These are phyloP conservation scores for Gossypium raimondii DNA, from an alignment of 345 rosid species.

Conservation along the genomic window DNA sequence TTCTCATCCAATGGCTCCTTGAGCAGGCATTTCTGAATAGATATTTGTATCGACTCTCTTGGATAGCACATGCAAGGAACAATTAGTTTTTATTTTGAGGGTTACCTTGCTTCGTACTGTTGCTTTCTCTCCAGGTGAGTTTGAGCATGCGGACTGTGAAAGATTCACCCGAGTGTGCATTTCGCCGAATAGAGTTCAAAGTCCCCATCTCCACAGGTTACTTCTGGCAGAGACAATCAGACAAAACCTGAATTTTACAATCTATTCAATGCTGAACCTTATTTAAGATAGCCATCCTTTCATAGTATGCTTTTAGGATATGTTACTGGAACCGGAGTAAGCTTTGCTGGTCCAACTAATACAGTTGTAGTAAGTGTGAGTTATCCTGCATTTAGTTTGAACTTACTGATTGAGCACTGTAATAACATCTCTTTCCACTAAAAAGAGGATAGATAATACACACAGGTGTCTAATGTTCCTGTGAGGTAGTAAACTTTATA, in stretches of 20 bases:
- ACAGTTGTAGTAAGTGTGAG: not conserved
- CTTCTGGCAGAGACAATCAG: not conserved
- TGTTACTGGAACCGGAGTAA: not conserved
- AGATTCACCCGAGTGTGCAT: not conserved
- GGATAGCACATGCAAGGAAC: not conserved
- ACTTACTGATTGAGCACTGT: not conserved
- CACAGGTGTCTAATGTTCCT: not conserved
- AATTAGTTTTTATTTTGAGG: not conserved
- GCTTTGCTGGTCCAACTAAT: not conserved
- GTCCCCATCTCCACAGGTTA: not conserved
- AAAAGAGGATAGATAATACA: not conserved
- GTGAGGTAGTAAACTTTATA: not conserved
- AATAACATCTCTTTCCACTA: not conserved
- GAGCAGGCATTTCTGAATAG: not conserved
- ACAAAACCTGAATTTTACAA: too few species aligned
- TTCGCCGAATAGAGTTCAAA: not conserved
- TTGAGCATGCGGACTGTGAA: not conserved
- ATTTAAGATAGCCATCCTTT: not conserved
- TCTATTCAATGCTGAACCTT: not conserved
- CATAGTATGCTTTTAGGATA: not conserved
- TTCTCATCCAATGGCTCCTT: not conserved
- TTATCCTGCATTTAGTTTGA: not conserved
- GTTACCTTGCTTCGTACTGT: not conserved
- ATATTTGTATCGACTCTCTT: not conserved
- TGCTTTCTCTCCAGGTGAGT: not conserved